Percentiles rank a stretch among this genome's conserved stretches.
These are phyloP conservation scores for Talaromyces proteolyticus DNA, from an alignment of 495 filamentous ascomycete genomes.

Conservation along the genomic window DNA sequence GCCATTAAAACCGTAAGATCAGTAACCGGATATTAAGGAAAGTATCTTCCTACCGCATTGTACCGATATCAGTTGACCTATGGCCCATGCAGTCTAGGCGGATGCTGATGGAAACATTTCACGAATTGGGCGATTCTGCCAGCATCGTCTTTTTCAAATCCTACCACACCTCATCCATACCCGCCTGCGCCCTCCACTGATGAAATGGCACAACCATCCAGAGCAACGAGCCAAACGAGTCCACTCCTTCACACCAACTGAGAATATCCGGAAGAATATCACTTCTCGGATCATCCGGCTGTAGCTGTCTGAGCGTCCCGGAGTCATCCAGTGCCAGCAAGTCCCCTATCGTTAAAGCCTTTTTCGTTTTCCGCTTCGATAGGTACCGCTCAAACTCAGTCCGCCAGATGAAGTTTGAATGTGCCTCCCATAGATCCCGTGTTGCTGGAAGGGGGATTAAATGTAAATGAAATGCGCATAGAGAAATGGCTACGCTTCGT, in stretches of 20 bases:
- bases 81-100: too few relatives aligned
- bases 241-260: slow-evolving; percentile 4
- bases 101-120: too few relatives aligned
- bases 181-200: neutral
- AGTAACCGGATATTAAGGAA: too few relatives aligned
- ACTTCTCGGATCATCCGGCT: neutral
- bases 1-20: too few relatives aligned
- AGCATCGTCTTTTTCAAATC: too few relatives aligned
- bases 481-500: neutral
- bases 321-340: neutral
- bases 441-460: slow-evolving; percentile 4
- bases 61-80: too few relatives aligned
- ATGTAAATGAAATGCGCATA: neutral
- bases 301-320: neutral
- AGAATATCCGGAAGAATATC: slow-evolving; percentile 1
- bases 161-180: slow-evolving; percentile 6
- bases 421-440: slow-evolving; percentile 4
- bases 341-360: slow-evolving; percentile 1
- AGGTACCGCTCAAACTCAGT: slow-evolving; percentile 2
- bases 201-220: slow-evolving; percentile 5
- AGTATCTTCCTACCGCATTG: too few relatives aligned
- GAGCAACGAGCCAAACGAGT: slow-evolving; percentile 3
- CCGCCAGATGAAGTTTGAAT: slow-evolving; percentile 1
- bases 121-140: too few relatives aligned
- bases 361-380: neutral